Base-by-base conservation (phyloP, 176 grass and related monocot species). In the Pontederia paniculata region DNA sequence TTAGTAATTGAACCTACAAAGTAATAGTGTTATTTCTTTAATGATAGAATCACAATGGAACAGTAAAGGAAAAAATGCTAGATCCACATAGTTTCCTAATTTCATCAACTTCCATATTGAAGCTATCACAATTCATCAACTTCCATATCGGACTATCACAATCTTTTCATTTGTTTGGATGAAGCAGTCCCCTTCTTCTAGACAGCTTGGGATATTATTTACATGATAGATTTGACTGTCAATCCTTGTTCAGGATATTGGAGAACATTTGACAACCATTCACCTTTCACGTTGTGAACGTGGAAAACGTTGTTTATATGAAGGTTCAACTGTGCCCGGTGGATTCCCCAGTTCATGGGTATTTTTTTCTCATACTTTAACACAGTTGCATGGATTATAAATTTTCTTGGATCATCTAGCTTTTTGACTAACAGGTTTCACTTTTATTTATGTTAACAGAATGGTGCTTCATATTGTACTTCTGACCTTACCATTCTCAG, bases 321-420 rank as follows among this genome's bases (percentile, higher is more conserved):
- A 89, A 91, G 93, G 93, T 73, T 84, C 93, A 71, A 88, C 80
- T 63, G 83, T 77, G 14, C 78, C 75, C 48, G 77, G 77, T 59
- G 93, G 86, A 60, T 91, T 88, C 67, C 93, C 93, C 42, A 91
- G 82, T 74, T 75, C 78, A 46, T 98, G 93, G 93, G 93, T 98
- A 68, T 73, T 74, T 72, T 54, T 48, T 51, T 81, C 61, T 45
- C 37, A 58, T 45, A 21, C 71, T 7, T 9, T 23, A 59, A 67
- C 61, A 60, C 10, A 21, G 17, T 10, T 53, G 14, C 12, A 53
- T 16, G 10, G n/a, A 4, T 52, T 52, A 17, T 52, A 14, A 53
- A 53, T 18, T 59, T 44, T 9, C 22, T 10, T 19, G 22, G 12
- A 18, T 48, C 20, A 0, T 17, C 19, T 45, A 49, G 12, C 10